Base-by-base conservation (phyloP, 2,329 filamentous ascomycete species). In the Dactylellina drechsleri region DNA sequence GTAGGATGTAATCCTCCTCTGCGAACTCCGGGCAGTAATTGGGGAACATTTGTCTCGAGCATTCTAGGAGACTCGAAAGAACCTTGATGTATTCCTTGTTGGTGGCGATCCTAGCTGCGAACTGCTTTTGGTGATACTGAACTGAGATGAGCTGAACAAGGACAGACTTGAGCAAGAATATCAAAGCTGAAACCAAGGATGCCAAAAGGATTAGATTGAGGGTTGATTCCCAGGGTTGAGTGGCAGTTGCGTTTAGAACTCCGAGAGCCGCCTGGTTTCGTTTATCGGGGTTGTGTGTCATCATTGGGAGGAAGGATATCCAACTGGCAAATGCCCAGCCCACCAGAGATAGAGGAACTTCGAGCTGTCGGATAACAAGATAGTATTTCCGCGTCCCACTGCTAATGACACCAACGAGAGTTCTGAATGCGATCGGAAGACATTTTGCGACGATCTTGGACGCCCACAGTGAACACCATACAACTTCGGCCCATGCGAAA, bases 1-100 rank as follows among this genome's bases (percentile, higher is more conserved):
- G 92, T 81, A 99, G 97, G 79, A 92, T 85, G 80, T 93, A 91
- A 82, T 99, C 95, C 81, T 98, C 95, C 23, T 97, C 92, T 16
- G 87, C 85, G 79, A 99, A 98, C 79, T 98, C 94, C 23, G 85
- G 86, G 83, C 93, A 97, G 83, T 97, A 97, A 83, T 93, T 91
- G 26, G 95, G 95, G 80, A 98, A 99, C 59, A 98, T 85, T 4
- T 89, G 86, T 62, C 93, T 87, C 2, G 94, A 97, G 18, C 93
- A 93, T 77, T 98, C 93, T 81, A 96, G 97, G 66, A 99, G 88
- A 31, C 95, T 84, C 16, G 91, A 90, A 1, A 99, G 85, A 1
- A 98, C 87, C 80, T 88, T 87, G 56, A 98, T 87, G 78, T 94
- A 92, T 67, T 88, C 90, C 84, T 99, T 98, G 23, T 93, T 97